Conservation (phyloP, 2,329 filamentous ascomycete genomes). For the Ophiostoma novo-ulmi region DNA sequence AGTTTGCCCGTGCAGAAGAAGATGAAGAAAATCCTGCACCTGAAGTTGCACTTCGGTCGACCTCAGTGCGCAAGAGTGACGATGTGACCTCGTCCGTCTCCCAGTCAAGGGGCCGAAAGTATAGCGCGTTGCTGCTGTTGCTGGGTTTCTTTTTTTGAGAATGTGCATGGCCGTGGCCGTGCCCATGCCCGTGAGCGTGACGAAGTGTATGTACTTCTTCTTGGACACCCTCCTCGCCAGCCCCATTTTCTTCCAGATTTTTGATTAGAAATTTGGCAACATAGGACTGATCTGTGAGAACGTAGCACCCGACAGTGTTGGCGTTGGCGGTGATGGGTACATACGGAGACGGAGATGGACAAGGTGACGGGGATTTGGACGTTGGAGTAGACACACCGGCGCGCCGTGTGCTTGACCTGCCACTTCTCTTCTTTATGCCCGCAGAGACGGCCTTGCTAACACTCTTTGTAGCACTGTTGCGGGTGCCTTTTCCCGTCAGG, state of each 20-base stretch:
- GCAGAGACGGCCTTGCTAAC: not conserved
- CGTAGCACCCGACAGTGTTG: slow-evolving; percentile 55
- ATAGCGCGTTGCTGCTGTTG: not conserved
- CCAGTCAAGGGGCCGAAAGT: slow-evolving; percentile 4
- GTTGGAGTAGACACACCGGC: not conserved
- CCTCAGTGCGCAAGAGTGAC: slow-evolving; percentile 25
- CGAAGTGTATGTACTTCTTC: not conserved
- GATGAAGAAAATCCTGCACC: not conserved
- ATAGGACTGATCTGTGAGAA: slow-evolving; percentile 85
- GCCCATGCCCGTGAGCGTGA: not conserved
- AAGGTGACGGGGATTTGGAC: not conserved
- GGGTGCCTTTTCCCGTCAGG: slow-evolving; percentile 45
- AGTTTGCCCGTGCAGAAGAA: not conserved
- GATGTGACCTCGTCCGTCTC: slow-evolving; percentile 30
- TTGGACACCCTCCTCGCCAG: slow-evolving; percentile 17
- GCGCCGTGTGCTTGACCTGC: not conserved
- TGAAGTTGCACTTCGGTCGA: not conserved
- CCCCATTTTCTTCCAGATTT: slow-evolving; percentile 64
- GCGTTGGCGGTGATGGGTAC: not conserved
- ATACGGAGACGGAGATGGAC: not conserved
- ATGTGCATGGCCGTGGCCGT: not conserved
- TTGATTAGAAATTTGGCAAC: slow-evolving; percentile 69
- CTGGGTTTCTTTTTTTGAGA: not conserved
- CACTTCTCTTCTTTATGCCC: not conserved
- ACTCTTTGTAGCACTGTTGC: not conserved